Conservation (phyloP, 2,329 filamentous ascomycete species). For the Aspergillus jensenii region DNA sequence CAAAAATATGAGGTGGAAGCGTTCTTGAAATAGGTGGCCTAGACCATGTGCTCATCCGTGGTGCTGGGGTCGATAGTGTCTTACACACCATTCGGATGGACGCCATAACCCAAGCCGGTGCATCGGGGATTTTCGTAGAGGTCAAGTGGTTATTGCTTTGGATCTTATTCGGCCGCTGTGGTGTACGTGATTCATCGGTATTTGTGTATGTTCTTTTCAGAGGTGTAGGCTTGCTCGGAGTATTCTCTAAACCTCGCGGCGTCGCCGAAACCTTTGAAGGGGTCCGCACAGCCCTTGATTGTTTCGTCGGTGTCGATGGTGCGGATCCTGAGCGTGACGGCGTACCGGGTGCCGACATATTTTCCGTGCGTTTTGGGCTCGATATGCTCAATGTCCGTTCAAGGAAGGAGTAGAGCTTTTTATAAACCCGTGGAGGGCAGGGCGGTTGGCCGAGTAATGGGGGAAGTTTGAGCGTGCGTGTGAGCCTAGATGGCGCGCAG, state of each 20-base stretch:
- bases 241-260: conserved; percentile 34
- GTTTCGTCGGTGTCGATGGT: conserved; percentile 42
- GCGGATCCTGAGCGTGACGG: conserved; percentile 27
- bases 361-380: conserved; percentile 37
- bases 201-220: conserved; percentile 31
- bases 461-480: conserved; percentile 73
- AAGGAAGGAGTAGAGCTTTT: conserved; percentile 77
- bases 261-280: conserved; percentile 32
- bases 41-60: conserved; percentile 36
- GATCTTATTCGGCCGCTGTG: conserved; percentile 15
- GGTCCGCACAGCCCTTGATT: conserved; percentile 19
- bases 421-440: conserved; percentile 77
- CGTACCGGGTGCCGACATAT: conserved; percentile 31
- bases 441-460: conserved; percentile 73
- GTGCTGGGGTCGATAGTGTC: conserved; percentile 56
- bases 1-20: conserved; percentile 70
- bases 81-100: conserved; percentile 66
- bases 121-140: conserved; percentile 38
- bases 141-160: conserved; percentile 21
- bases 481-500: conserved; percentile 57
- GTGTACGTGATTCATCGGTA: conserved; percentile 21
- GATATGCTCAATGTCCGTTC: conserved; percentile 63
- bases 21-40: conserved; percentile 42
- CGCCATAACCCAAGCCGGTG: conserved; percentile 68
- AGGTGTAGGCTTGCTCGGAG: conserved; percentile 47